phyloP scores from a whole-genome alignment of 2,329 filamentous ascomycete species.

The Periconia digitata region DNA sequence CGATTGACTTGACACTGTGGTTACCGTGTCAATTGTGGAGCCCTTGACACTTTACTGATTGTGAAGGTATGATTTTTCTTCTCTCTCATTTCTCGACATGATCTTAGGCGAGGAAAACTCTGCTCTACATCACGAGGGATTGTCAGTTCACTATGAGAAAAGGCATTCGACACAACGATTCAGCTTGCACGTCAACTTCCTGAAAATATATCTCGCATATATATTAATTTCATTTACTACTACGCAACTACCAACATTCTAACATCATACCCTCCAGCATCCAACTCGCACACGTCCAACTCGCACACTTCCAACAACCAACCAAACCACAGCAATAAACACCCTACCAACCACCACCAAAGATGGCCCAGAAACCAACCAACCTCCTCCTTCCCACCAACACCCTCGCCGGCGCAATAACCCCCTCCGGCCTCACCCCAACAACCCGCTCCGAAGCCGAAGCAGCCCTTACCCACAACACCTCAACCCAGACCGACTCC shows the following conservation, averaged over 20 bases:
- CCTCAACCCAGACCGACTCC: constrained; percentile 34
- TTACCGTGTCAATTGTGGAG: background rate
- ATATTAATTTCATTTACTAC: background rate
- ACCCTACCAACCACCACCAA: constrained; percentile 4
- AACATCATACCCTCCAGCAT: background rate
- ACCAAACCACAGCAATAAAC: background rate
- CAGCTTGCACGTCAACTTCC: no score
- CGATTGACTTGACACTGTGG: background rate
- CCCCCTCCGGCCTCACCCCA: constrained; percentile 39
- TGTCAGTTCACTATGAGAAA: no score
- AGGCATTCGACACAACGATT: no score
- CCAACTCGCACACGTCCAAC: background rate
- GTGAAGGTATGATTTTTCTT: no score
- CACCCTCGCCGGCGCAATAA: constrained; percentile 20
- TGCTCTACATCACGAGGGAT: no score
- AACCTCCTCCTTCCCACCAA: constrained; percentile 19
- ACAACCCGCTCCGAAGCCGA: constrained; percentile 40
- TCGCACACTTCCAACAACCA: background rate
- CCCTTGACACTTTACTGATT: background rate
- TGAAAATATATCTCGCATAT: no score
- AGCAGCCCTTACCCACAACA: constrained; percentile 35
- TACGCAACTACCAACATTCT: background rate
- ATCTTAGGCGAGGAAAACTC: no score
- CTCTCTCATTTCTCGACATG: no score
- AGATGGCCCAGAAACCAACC: constrained; percentile 20